Evolutionary conservation across 371 early-diverging fungal genomes (phyloP).

Genomic region (Capniomyces stellatus): DNA sequence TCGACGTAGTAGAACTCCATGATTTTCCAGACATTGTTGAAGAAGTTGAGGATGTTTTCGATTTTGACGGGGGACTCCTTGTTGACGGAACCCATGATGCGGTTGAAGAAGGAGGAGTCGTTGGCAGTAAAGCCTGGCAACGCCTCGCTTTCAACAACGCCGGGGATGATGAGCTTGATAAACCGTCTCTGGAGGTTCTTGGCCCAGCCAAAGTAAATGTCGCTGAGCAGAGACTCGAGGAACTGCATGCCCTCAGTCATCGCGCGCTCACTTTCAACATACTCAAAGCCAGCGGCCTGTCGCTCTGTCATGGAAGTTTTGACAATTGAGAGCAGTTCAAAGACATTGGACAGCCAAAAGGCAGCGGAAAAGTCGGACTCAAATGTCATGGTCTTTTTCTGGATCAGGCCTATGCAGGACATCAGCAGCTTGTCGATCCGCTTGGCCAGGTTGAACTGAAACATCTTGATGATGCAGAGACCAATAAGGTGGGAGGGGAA

Average conservation of each 20-base stretch:
- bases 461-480: constrained; percentile 65
- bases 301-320: constrained; percentile 29
- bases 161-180: constrained; percentile 81
- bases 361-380: constrained; percentile 51
- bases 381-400: constrained; percentile 47
- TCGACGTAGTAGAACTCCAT: constrained; percentile 92
- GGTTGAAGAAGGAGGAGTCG: constrained; percentile 73
- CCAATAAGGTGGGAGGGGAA: constrained; percentile 91
- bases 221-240: constrained; percentile 35
- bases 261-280: constrained; percentile 27
- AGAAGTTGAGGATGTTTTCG: constrained; percentile 78
- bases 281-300: constrained; percentile 21
- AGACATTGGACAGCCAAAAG: constrained; percentile 90
- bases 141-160: constrained; percentile 79
- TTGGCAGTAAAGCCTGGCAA: constrained; percentile 78
- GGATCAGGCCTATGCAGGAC: constrained; percentile 72
- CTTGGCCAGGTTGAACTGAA: constrained; percentile 58
- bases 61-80: constrained; percentile 62
- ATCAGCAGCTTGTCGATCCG: constrained; percentile 65
- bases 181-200: constrained; percentile 85
- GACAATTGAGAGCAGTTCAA: constrained; percentile 60
- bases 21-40: constrained; percentile 75
- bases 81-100: constrained; percentile 48
- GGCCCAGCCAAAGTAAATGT: constrained; percentile 69
- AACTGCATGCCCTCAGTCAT: constrained; percentile 28